Conservation (phyloP, 2,329 filamentous ascomycete genomes). For the Pleomassaria siparia region DNA sequence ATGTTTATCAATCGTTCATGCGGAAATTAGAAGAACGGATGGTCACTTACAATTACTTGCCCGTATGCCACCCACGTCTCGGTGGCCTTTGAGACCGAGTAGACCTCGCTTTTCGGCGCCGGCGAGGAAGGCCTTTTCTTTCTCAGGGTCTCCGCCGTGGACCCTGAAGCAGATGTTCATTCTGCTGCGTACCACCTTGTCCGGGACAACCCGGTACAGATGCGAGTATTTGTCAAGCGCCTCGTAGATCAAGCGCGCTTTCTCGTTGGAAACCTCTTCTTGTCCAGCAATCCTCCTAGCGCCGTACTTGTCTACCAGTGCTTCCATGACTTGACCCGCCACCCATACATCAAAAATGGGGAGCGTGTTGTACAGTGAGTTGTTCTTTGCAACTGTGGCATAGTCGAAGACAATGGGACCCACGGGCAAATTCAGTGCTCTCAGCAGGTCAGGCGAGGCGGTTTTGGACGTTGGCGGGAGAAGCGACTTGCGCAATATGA, state of each 20-base stretch:
- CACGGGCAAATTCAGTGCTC: constrained; percentile 73
- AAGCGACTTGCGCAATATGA: constrained; percentile 78
- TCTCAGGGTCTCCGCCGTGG: constrained; percentile 62
- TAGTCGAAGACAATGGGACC: constrained; percentile 81
- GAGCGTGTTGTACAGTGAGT: constrained; percentile 93
- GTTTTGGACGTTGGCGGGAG: constrained; percentile 63
- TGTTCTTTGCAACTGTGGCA: constrained; percentile 84
- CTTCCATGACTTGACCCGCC: constrained; percentile 83
- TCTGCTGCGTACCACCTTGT: constrained; percentile 73
- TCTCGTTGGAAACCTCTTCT: constrained; percentile 70
- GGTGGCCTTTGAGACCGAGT: constrained; percentile 83
- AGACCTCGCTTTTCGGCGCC: constrained; percentile 69
- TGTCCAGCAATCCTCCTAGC: constrained; percentile 73
- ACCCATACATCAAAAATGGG: constrained; percentile 95
- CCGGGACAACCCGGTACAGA: constrained; percentile 77
- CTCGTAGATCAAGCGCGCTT: constrained; percentile 75
- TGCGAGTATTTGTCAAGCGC: constrained; percentile 73
- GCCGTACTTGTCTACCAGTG: constrained; percentile 65
- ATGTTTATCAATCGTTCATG: constrained; percentile 16
- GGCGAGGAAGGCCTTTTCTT: constrained; percentile 79
- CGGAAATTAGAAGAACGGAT: constrained; percentile 1
- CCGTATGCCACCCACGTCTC: constrained; percentile 82
- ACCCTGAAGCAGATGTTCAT: constrained; percentile 97
- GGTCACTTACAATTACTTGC: constrained; percentile 68
- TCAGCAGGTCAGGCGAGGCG: constrained; percentile 68